These are phyloP conservation scores for Pseudogymnoascus sp. DNA, from an alignment of 2,329 filamentous ascomycete species.

Conservation along the genomic window DNA sequence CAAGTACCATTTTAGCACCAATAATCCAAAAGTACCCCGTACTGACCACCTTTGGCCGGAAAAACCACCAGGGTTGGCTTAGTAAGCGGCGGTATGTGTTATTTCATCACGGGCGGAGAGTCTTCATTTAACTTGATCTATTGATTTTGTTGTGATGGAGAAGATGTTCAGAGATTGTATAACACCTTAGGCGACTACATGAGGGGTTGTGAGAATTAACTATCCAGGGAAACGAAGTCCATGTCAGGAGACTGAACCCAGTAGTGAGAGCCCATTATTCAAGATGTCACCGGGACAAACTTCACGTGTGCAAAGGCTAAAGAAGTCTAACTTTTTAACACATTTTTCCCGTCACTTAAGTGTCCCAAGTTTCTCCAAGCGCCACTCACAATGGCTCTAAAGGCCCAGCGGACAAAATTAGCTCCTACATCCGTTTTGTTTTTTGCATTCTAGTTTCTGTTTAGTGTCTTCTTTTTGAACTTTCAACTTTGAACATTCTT, in stretches of 20 bases:
- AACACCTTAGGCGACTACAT: background rate
- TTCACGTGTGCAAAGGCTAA: slow-evolving; percentile 5
- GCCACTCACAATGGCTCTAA: background rate
- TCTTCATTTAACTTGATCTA: slow-evolving; percentile 6
- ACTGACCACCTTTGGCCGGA: slow-evolving; percentile 4
- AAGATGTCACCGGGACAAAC: background rate
- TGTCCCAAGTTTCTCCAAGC: background rate
- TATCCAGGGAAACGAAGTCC: background rate
- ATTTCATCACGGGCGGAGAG: background rate
- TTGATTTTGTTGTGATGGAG: background rate
- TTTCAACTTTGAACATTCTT: background rate
- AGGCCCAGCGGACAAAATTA: background rate
- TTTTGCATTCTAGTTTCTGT: slow-evolving; percentile 3
- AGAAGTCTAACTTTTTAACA: slow-evolving; percentile 5
- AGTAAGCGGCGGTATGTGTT: background rate
- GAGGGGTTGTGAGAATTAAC: background rate
- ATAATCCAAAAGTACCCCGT: background rate
- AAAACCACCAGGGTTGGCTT: slow-evolving; percentile 1
- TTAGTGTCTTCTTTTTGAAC: background rate
- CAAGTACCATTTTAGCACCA: slow-evolving; percentile 7
- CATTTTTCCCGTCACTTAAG: background rate
- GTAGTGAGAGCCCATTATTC: background rate
- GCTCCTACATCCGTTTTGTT: background rate
- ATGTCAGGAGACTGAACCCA: background rate
- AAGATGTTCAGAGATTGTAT: background rate